phyloP scores from a whole-genome alignment of 2,329 filamentous ascomycete genomes.

The Penicillium vulpinum region DNA sequence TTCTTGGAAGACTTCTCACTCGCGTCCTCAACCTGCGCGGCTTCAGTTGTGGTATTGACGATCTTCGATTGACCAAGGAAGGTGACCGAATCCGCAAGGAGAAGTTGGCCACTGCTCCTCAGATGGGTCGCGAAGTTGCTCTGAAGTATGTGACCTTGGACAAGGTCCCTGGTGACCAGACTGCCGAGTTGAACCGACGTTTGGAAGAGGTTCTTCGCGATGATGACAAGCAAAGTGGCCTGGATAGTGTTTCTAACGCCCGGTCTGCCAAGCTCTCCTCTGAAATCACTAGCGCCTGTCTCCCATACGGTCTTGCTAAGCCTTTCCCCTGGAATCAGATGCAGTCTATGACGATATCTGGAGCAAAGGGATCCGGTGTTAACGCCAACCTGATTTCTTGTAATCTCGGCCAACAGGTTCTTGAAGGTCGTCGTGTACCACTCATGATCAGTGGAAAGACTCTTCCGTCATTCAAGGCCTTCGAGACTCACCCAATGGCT shows the following conservation, averaged over 20 bases:
- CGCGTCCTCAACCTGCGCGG: constrained; percentile 89
- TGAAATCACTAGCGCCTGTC: constrained; percentile 72
- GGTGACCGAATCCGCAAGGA: constrained; percentile 72
- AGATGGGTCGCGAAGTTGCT: constrained; percentile 75
- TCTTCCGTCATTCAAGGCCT: constrained; percentile 88
- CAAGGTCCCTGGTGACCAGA: constrained; percentile 61
- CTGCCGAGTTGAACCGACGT: constrained; percentile 71
- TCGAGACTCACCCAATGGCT: constrained; percentile 83
- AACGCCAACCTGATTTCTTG: constrained; percentile 98
- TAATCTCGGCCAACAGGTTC: constrained; percentile 92
- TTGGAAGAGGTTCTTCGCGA: constrained; percentile 89
- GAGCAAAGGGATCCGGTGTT: constrained; percentile 88
- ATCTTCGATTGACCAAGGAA: constrained; percentile 77
- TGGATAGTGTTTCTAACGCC: constrained; percentile 85
- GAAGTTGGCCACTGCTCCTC: constrained; percentile 65
- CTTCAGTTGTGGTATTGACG: constrained; percentile 96
- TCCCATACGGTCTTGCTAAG: constrained; percentile 82
- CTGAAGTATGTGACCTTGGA: constrained; percentile 84
- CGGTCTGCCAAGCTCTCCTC: constrained; percentile 70
- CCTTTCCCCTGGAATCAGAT: constrained; percentile 96
- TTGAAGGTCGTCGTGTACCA: constrained; percentile 92
- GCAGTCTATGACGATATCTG: constrained; percentile 97
- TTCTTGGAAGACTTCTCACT: constrained; percentile 84
- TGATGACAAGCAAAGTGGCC: constrained; percentile 81
- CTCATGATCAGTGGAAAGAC: constrained; percentile 98